A percentile compares a stretch with the other conserved stretches of the same genome.
These are phyloP conservation scores for Globisporangium paddicum DNA, from an alignment of 352 stramenopile species.

Conservation along the genomic window DNA sequence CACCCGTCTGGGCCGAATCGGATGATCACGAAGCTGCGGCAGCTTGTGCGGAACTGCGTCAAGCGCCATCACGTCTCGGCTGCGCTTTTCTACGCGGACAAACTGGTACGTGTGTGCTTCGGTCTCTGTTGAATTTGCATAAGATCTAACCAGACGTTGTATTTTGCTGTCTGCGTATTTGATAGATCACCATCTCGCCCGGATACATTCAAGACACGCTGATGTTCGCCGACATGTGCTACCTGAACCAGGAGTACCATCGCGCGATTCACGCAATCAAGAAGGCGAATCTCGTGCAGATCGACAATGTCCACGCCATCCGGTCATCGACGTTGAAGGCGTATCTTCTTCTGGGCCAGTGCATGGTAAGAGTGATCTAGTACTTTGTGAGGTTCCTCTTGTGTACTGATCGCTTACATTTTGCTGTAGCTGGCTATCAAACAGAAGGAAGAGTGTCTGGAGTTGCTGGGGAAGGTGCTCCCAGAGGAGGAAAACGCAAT, in stretches of 20 bases:
- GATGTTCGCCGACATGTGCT: conserved; percentile 77
- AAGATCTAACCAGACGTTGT: not conserved
- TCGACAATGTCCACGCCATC: conserved; percentile 19
- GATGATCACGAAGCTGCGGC: conserved; percentile 28
- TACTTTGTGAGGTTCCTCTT: not conserved
- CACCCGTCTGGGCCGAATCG: conserved; percentile 9
- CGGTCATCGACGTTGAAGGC: conserved; percentile 35
- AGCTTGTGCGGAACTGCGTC: conserved; percentile 39
- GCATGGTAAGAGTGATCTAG: conserved; percentile 41
- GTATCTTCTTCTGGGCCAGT: conserved; percentile 55
- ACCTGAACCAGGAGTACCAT: conserved; percentile 60
- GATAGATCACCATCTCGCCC: conserved; percentile 48
- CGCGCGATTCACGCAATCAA: conserved; percentile 75
- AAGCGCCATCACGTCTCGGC: conserved; percentile 44
- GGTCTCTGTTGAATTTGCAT: not conserved
- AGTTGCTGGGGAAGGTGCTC: conserved; percentile 54
- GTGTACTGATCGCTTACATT: not conserved
- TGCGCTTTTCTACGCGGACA: conserved; percentile 80
- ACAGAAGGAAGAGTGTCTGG: conserved; percentile 80
- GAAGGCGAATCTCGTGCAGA: conserved; percentile 32
- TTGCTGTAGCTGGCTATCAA: conserved; percentile 56
- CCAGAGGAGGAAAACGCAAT: conserved; percentile 57
- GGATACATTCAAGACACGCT: conserved; percentile 46
- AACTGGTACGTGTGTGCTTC: conserved; percentile 34
- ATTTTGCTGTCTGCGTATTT: conserved; percentile 4